Conservation (phyloP, 352 stramenopile genomes). For the Phytophthora litchii region DNA sequence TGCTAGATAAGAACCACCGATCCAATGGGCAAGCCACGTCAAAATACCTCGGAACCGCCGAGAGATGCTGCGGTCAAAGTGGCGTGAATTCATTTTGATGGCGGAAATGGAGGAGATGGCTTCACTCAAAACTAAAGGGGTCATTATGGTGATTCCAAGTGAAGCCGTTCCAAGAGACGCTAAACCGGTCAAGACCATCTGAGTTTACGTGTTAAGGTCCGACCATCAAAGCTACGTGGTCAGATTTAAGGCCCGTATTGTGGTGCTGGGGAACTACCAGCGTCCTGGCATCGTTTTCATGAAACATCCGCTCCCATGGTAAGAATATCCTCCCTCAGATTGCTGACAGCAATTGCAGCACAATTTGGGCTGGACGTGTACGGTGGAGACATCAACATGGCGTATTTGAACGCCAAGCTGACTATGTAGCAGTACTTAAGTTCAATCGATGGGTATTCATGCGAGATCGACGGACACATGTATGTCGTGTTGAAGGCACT, state of each 20-base stretch:
- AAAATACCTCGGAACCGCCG: not conserved
- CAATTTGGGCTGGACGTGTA: not conserved
- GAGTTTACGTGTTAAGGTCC: too few relatives aligned
- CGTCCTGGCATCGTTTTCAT: too few relatives aligned
- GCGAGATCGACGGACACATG: not conserved
- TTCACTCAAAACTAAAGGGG: too few relatives aligned
- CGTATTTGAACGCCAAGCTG: not conserved
- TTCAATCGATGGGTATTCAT: not conserved
- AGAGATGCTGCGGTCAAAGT: constrained; percentile 11
- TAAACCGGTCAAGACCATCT: too few relatives aligned
- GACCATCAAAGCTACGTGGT: too few relatives aligned
- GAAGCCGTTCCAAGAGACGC: too few relatives aligned
- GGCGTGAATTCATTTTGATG: constrained; percentile 7
- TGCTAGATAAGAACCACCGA: constrained; percentile 7
- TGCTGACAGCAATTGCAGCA: not conserved
- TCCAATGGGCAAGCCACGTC: constrained; percentile 1
- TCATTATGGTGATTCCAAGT: too few relatives aligned
- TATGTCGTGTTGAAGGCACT: constrained; percentile 6
- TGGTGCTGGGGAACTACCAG: too few relatives aligned
- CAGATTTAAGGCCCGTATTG: too few relatives aligned
- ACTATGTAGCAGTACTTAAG: not conserved
- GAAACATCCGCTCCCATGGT: too few relatives aligned
- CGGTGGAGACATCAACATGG: not conserved
- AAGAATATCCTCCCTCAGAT: constrained; percentile 1
- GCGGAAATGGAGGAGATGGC: constrained; percentile 13